Conservation (phyloP, 208 protist species). For the Wallacemonas rigidus region DNA sequence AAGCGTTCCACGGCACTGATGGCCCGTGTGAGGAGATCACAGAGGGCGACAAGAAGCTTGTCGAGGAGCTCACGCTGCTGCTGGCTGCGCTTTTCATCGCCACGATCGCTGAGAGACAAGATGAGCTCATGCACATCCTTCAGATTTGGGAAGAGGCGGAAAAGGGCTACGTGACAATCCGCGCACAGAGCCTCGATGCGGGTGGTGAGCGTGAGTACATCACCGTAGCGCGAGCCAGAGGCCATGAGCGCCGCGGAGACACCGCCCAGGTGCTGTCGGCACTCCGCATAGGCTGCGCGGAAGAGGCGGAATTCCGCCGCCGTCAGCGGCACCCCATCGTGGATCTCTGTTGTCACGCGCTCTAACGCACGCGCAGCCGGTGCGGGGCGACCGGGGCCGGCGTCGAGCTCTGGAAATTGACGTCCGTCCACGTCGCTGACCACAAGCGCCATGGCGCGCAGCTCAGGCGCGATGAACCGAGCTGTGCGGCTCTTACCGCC, state of each 20-base stretch:
- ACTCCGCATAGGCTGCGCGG: constrained; percentile 54
- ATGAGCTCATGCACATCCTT: constrained; percentile 65
- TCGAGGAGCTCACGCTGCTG: constrained; percentile 36
- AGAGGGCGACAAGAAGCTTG: constrained; percentile 31
- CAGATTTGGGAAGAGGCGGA: constrained; percentile 53
- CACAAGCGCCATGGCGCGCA: constrained; percentile 68
- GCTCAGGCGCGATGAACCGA: constrained; percentile 52
- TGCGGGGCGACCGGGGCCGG: constrained; percentile 22
- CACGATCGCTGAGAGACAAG: constrained; percentile 36
- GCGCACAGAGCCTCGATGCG: constrained; percentile 69
- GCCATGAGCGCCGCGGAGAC: constrained; percentile 46
- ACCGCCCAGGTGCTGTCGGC: constrained; percentile 66
- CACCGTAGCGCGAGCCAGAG: constrained; percentile 39
- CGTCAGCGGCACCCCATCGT: constrained; percentile 48
- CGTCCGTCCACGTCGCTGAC: constrained; percentile 51
- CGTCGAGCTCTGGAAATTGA: constrained; percentile 65
- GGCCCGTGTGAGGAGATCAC: constrained; percentile 31
- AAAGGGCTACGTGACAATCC: constrained; percentile 48
- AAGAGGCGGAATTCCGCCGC: constrained; percentile 64
- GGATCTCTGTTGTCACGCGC: constrained; percentile 57
- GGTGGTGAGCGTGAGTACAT: constrained; percentile 58
- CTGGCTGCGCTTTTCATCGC: constrained; percentile 12
- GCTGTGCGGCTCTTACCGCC: constrained; percentile 20
- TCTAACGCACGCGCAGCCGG: constrained; percentile 45
- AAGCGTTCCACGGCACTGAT: constrained; percentile 30